Base-by-base conservation (phyloP, 2,329 filamentous ascomycete genomes). In the Plectosphaerella plurivora region DNA sequence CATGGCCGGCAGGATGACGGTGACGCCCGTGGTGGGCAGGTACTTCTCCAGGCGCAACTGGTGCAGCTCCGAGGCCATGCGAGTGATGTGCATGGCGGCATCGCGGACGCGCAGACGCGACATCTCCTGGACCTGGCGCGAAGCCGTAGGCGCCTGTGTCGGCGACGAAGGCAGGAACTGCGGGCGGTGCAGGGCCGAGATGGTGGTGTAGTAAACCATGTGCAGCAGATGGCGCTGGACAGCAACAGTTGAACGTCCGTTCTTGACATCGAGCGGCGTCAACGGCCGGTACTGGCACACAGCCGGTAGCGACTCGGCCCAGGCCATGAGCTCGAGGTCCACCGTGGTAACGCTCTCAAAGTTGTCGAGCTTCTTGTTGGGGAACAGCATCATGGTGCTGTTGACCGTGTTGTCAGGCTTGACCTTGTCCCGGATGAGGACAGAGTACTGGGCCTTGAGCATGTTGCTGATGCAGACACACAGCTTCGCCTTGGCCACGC, bases 131-230 rank as follows among this genome's bases (percentile, higher is more conserved):
- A 92, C 75, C 59, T 91, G 86, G 11, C 83, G 80, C 36, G 83
- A 83, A 15, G 75, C 74, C 57, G 72, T 75, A 15, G 77, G 75
- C 7, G 70, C 68, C 59, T 76, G 75, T 54, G 65, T 65, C 1
- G 87, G 83, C 12, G 84, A 83, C 0, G 87, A 87, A 1, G 91
- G 91, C 41, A 96, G 79, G 54, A 97, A 93, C 59, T 96, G 91
- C 2, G 93, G 93, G 28, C 93, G 86, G 68, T 97, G 92, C 16
- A 97, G 78, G 3, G 93, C 93, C 50, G 91, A 96, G 16, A 95
- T 80, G 1, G 92, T 95, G 2, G 93, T 95, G 68, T 91, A 89
- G 69, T 95, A 96, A 2, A 96, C 85, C 87, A 97, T 95, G 68
- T 96, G 91, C 36, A 97, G 75, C 18, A 97, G 77, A n/a, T 89